A percentile compares a stretch with the other conserved stretches of the same genome.
Conservation (phyloP, 2,329 filamentous ascomycete species). For the Venturia asperata region DNA sequence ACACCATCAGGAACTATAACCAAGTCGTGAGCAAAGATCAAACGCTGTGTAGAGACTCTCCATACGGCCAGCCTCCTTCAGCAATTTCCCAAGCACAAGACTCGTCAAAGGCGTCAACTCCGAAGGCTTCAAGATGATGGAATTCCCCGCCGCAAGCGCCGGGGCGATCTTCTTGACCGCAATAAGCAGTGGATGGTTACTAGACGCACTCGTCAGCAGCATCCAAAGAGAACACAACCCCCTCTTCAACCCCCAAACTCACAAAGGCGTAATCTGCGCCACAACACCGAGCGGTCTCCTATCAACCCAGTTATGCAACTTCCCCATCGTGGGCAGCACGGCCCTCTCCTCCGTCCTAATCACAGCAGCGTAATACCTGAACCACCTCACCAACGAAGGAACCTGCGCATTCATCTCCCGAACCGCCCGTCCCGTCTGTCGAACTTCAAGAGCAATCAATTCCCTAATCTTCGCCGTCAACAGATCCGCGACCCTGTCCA, state of each 20-base stretch:
- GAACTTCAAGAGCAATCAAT: conserved; percentile 62
- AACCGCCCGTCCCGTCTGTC: conserved; percentile 66
- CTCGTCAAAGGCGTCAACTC: conserved; percentile 53
- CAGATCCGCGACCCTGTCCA: conserved; percentile 64
- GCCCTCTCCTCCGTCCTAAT: conserved; percentile 74
- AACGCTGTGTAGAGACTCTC: background rate
- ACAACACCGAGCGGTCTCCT: conserved; percentile 72
- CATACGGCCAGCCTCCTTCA: conserved; percentile 59
- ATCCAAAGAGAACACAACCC: background rate
- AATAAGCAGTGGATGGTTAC: conserved; percentile 75
- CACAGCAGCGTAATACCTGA: conserved; percentile 58
- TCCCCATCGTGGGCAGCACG: conserved; percentile 60
- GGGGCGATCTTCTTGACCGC: conserved; percentile 75
- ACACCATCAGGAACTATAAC: conserved; percentile 61
- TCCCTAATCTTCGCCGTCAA: conserved; percentile 57
- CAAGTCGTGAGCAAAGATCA: background rate
- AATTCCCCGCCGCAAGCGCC: conserved; percentile 52
- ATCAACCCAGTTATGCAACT: conserved; percentile 66
- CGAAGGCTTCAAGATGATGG: conserved; percentile 50
- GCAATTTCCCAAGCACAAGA: conserved; percentile 56
- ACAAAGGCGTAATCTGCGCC: conserved; percentile 64
- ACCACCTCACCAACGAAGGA: conserved; percentile 55
- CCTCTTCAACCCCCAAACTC: too few species aligned
- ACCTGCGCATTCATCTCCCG: conserved; percentile 63
- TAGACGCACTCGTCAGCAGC: background rate